These are phyloP conservation scores for Atkinsonella texensis DNA, from an alignment of 2,329 filamentous ascomycete genomes.

Conservation along the genomic window DNA sequence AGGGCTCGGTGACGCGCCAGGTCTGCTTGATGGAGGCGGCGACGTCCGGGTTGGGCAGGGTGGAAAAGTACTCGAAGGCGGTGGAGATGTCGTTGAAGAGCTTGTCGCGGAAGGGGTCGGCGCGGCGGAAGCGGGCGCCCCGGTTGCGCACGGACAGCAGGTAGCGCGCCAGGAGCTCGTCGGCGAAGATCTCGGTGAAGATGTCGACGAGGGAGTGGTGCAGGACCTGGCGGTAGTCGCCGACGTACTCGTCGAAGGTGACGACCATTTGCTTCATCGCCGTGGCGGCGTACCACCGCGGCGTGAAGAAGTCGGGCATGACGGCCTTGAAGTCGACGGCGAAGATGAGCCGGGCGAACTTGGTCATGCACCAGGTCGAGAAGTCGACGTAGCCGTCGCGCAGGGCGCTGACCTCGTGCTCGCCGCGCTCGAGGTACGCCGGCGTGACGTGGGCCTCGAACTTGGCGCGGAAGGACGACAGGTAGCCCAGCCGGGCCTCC, in stretches of 20 bases:
- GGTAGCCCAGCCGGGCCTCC: conserved; percentile 63
- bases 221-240: conserved; percentile 73
- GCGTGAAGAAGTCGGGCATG: conserved; percentile 81
- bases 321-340: conserved; percentile 76
- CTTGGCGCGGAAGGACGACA: conserved; percentile 75
- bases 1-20: conserved; percentile 82
- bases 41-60: conserved; percentile 58
- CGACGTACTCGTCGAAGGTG: conserved; percentile 90
- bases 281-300: conserved; percentile 74
- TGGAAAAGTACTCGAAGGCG: conserved; percentile 79
- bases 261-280: conserved; percentile 89
- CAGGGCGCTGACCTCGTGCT: conserved; percentile 59
- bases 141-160: conserved; percentile 78
- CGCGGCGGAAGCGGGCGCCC: conserved; percentile 73
- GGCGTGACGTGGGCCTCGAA: conserved; percentile 71
- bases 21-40: conserved; percentile 68
- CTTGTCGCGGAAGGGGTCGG: conserved; percentile 83
- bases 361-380: conserved; percentile 80
- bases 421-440: conserved; percentile 64
- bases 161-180: conserved; percentile 82
- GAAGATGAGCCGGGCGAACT: conserved; percentile 82
- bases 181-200: conserved; percentile 83
- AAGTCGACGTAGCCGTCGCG: conserved; percentile 92
- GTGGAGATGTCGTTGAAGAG: conserved; percentile 86
- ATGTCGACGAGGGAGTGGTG: conserved; percentile 84